These are phyloP conservation scores for Hypoxylon sp. DNA, from an alignment of 2,329 filamentous ascomycete genomes.

Conservation along the genomic window DNA sequence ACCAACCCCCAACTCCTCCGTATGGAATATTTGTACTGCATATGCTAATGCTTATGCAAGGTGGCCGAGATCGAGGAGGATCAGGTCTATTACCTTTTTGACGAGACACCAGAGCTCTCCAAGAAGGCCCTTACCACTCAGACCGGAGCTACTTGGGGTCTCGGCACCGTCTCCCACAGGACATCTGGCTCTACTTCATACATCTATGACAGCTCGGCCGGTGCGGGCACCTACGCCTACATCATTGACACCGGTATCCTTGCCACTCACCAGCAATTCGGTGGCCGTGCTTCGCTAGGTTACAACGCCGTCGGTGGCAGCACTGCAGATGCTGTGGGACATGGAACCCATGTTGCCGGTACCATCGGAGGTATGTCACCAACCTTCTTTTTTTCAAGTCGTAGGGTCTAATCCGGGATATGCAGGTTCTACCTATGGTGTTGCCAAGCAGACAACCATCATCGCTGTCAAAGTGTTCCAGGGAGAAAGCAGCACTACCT, in stretches of 20 bases:
- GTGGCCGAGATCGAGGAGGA: slow-evolving; percentile 53
- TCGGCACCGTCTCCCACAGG: slow-evolving; percentile 63
- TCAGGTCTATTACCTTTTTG: slow-evolving; percentile 51
- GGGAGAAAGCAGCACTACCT: slow-evolving; percentile 46
- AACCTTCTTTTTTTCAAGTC: background rate
- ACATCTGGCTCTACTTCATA: slow-evolving; percentile 56
- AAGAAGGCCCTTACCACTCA: slow-evolving; percentile 54
- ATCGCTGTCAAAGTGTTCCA: slow-evolving; percentile 64
- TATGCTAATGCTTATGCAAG: slow-evolving; percentile 40
- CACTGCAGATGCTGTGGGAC: slow-evolving; percentile 58
- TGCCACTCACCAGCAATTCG: slow-evolving; percentile 61
- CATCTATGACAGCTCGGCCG: slow-evolving; percentile 60
- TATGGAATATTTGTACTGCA: background rate
- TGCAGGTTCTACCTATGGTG: slow-evolving; percentile 58
- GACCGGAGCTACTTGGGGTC: slow-evolving; percentile 59
- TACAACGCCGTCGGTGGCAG: slow-evolving; percentile 52
- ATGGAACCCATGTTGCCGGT: slow-evolving; percentile 65
- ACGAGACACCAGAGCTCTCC: slow-evolving; percentile 43
- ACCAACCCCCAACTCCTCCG: background rate
- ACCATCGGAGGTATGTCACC: slow-evolving; percentile 58
- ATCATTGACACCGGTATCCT: slow-evolving; percentile 69
- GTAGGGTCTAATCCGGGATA: slow-evolving; percentile 4
- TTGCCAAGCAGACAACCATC: slow-evolving; percentile 59
- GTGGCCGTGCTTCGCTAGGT: slow-evolving; percentile 57
- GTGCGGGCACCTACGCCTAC: slow-evolving; percentile 63